Conservation (phyloP, 177 flowering plant species). For the Vitis hybrid region DNA sequence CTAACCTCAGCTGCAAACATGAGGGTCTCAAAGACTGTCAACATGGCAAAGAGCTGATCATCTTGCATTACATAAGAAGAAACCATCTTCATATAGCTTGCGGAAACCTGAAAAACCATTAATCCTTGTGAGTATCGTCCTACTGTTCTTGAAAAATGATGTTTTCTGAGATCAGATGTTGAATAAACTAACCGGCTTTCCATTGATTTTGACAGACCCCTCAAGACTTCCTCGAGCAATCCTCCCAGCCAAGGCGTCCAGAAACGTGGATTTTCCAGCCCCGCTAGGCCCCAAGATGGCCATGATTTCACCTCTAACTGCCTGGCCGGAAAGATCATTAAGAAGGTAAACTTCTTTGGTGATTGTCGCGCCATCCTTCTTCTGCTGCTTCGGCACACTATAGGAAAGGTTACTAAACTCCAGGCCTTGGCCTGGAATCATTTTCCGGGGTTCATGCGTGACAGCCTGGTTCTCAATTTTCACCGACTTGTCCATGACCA, state of each 20-base stretch:
- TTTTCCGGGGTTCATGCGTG: slow-evolving; percentile 16
- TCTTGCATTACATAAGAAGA: slow-evolving; percentile 91
- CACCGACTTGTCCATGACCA: slow-evolving; percentile 50
- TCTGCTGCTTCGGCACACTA: slow-evolving; percentile 64
- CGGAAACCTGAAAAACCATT: slow-evolving; percentile 43
- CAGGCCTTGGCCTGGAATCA: slow-evolving; percentile 55
- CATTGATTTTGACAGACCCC: slow-evolving; percentile 70
- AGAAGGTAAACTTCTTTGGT: slow-evolving; percentile 69
- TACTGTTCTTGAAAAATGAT: background rate
- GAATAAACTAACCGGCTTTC: slow-evolving; percentile 44
- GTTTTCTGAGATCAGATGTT: too few relatives aligned
- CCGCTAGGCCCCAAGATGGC: slow-evolving; percentile 88
- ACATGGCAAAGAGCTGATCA: slow-evolving; percentile 80
- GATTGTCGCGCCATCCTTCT: slow-evolving; percentile 73
- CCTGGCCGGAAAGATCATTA: slow-evolving; percentile 75
- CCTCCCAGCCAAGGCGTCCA: slow-evolving; percentile 76
- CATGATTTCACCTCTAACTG: slow-evolving; percentile 67
- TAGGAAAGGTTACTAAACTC: slow-evolving; percentile 64
- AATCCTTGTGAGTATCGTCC: background rate
- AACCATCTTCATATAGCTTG: slow-evolving; percentile 79
- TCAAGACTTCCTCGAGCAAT: slow-evolving; percentile 76
- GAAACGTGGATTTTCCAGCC: slow-evolving; percentile 85
- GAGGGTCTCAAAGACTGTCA: slow-evolving; percentile 78
- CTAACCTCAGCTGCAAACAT: slow-evolving; percentile 85
- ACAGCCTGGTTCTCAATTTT: slow-evolving; percentile 7